Evolutionary conservation across 2,329 filamentous ascomycete genomes (phyloP), one percentile per base, ranked within the genome.

Genomic region (Sporothrix variecibatus): DNA sequence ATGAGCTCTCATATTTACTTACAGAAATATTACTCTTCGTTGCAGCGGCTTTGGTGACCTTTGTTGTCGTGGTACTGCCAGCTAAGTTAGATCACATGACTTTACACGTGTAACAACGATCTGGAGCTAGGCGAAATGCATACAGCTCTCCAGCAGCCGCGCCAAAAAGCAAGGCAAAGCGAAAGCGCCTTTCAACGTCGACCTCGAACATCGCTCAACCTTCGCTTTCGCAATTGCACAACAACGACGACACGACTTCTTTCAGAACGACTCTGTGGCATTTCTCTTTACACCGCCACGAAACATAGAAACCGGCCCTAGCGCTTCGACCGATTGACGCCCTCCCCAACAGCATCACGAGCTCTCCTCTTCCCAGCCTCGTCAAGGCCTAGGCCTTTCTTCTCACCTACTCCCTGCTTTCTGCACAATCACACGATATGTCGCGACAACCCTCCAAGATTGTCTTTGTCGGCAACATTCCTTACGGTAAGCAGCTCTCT

Each of bases 401-500:
- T 40, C 40, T 38, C 5, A 20, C 34, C 6, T n/a, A 3, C 60
- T 46, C 68, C 17, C 62, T 53, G 7, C 20, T 11, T 31, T 6
- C n/a, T 23, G 28, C 62, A 62, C 58, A 58, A 58, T 4, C 17
- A 9, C 17, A n/a, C 60, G 53, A 12, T 7, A 94, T 89, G 92
- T 93, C 87, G 81, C 93, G 94, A 83, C 92, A 91, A 81, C 92
- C 90, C 15, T 93, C 92, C 20, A 89, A 92, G 76, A 92, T 94
- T 38, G 92, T 95, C 75, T 96, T 96, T 81, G 93, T 95, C 74
- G 93, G 93, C 77, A 95, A 95, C 80, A 94, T 94, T 78, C 91
- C 92, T n/a, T 95, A 94, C 83, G 93, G 91, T 92, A 83, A 31
- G 38, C 15, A 17, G 43, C 15, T 49, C 43, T 26, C 17, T 23